Evolutionary conservation across 2,329 filamentous ascomycete species (phyloP), one percentile per base, ranked within the genome.

Genomic region (Penicillium sp.): DNA sequence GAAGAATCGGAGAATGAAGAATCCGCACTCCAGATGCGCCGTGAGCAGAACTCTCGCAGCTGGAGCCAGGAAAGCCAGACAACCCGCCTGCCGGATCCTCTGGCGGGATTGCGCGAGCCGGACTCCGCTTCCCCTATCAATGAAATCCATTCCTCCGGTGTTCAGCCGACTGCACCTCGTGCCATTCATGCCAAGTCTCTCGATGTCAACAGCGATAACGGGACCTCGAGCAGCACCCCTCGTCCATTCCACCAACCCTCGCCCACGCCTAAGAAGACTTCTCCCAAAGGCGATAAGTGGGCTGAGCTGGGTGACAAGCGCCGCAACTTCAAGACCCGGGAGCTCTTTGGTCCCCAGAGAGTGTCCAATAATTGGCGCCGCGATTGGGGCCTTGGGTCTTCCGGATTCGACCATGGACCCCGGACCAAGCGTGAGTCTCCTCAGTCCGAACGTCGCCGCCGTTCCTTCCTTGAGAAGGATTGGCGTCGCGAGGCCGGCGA

Each of bases 11-110:
- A 89, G 69, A 86, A 84, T 64, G 85, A 89, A 73, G 79, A 86
- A 57, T 78, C 83, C 61, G 80, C 80, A 5, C 78, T 90, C 28
- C 85, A 89, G 76, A 81, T 87, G 64, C 79, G 82, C 35, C 80
- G 79, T 62, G 78, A 80, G 73, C 82, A 90, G 70, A 91, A 92
- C 73, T 86, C 88, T 57, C 84, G 90, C 65, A 90, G 88, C 57
- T 93, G 89, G 88, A 93, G 90, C 72, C 90, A 90, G 64, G 89
- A 90, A 74, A 91, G 86, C 77, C 84, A 84, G 70, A 78, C 82
- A 48, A 77, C 78, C 55, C 80, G 79, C 64, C 72, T 73, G 7
- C 73, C 83, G 58, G 79, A 81, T 58, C 79, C 82, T 61, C 80
- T 83, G 61, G 76, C 76, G 58, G 82, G 79, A 49, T 78, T 87